These are phyloP conservation scores for Termitomyces eurrhizus DNA, from an alignment of 768 basidiomycete genomes.

Conservation along the genomic window DNA sequence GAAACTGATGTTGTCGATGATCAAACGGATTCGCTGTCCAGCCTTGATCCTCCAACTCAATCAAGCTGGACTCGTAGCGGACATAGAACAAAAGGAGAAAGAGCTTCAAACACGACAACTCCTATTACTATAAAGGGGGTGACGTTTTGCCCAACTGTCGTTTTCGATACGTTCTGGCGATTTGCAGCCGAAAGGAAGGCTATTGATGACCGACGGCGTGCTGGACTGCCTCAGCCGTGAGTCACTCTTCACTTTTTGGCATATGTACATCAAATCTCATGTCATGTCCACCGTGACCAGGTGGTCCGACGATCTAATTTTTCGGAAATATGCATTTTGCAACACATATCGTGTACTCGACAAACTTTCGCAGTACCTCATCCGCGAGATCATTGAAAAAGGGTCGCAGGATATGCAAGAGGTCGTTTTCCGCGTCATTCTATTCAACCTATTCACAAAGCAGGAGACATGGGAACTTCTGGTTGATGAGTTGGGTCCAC, in stretches of 20 bases:
- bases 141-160: slow-evolving; percentile 40
- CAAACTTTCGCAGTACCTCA: slow-evolving; percentile 63
- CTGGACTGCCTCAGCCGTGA: slow-evolving; percentile 49
- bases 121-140: slow-evolving; percentile 35
- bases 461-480: slow-evolving; percentile 72
- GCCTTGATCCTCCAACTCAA: background rate
- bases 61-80: background rate
- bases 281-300: slow-evolving; percentile 26
- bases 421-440: slow-evolving; percentile 62
- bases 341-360: slow-evolving; percentile 76
- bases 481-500: slow-evolving; percentile 43
- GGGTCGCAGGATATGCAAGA: slow-evolving; percentile 60
- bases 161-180: slow-evolving; percentile 60
- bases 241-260: slow-evolving; percentile 15
- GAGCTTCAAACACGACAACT: background rate
- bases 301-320: slow-evolving; percentile 66
- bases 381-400: slow-evolving; percentile 64
- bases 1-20: background rate
- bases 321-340: slow-evolving; percentile 59
- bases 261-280: slow-evolving; percentile 5
- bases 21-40: background rate
- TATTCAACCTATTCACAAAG: slow-evolving; percentile 71
- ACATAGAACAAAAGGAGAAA: background rate
- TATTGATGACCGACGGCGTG: slow-evolving; percentile 51
- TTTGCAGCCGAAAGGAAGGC: slow-evolving; percentile 55